These are phyloP conservation scores for Pestalotiopsis sp. DNA, from an alignment of 2,329 filamentous ascomycete genomes.

Conservation along the genomic window DNA sequence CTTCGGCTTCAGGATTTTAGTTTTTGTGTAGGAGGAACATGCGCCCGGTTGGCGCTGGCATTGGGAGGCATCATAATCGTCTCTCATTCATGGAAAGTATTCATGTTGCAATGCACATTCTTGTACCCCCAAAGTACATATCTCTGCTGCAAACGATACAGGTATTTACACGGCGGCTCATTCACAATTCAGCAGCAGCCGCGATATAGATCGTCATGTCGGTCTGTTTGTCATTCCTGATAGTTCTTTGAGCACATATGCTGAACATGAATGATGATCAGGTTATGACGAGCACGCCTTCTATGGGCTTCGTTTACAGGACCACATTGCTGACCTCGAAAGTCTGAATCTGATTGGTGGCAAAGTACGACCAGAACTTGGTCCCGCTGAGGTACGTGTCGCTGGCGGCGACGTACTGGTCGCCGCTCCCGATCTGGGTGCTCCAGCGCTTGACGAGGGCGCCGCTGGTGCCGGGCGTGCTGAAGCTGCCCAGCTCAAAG, in stretches of 20 bases:
- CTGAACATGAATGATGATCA: not conserved
- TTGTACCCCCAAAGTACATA: no score
- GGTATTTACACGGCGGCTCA: no score
- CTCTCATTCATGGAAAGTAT: not conserved
- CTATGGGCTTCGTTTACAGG: not conserved
- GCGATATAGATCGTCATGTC: no score
- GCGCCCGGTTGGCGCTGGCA: not conserved
- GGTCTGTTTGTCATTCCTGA: no score
- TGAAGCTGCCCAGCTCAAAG: conserved; percentile 41
- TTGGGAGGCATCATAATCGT: not conserved
- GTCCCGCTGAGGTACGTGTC: conserved; percentile 36
- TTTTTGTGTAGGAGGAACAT: not conserved
- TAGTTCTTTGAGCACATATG: no score
- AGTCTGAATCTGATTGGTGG: conserved; percentile 36
- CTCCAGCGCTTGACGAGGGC: conserved; percentile 37
- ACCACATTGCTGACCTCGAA: conserved; percentile 33
- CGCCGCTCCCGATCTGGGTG: conserved; percentile 37
- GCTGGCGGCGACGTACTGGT: conserved; percentile 32
- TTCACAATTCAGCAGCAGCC: no score
- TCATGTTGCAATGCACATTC: no score
- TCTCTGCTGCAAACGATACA: no score
- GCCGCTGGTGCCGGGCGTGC: conserved; percentile 29
- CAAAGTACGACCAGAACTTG: conserved; percentile 39
- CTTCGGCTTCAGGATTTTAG: not conserved
- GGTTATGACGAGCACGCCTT: not conserved